These are phyloP conservation scores for Pseudoneurospora amorphoporcata DNA, from an alignment of 495 filamentous ascomycete genomes.

Conservation along the genomic window DNA sequence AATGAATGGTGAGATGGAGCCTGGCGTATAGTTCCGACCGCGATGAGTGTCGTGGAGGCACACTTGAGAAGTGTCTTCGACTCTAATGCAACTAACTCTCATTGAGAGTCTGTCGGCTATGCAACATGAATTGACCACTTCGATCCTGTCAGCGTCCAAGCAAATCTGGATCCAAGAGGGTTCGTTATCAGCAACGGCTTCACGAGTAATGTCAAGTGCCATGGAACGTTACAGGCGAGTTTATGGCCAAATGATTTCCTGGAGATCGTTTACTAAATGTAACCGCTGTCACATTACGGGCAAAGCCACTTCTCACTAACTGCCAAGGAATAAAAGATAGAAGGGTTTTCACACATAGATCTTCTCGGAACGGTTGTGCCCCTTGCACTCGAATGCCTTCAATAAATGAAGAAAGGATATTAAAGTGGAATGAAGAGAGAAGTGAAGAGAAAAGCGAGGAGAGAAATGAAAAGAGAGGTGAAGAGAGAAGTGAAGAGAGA, in stretches of 20 bases:
- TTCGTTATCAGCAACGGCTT: background rate
- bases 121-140: background rate
- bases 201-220: accelerated
- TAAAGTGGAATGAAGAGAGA: background rate
- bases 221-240: background rate
- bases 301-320: background rate
- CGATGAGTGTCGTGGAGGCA: background rate
- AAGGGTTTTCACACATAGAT: background rate
- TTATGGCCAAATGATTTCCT: background rate
- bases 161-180: background rate
- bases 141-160: background rate
- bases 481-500: background rate
- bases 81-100: too few species aligned
- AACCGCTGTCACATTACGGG: background rate
- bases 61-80: too few species aligned
- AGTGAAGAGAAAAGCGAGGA: background rate
- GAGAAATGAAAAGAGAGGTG: background rate
- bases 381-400: background rate
- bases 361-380: background rate
- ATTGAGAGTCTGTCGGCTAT: too few species aligned
- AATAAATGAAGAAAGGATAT: background rate
- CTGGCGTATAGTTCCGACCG: background rate
- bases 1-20: background rate
- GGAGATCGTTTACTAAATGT: background rate
- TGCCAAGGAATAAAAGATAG: background rate